Evolutionary conservation across 306 rosid species (phyloP), one percentile per base, ranked within the genome.

Genomic region (Quercus mongolica): DNA sequence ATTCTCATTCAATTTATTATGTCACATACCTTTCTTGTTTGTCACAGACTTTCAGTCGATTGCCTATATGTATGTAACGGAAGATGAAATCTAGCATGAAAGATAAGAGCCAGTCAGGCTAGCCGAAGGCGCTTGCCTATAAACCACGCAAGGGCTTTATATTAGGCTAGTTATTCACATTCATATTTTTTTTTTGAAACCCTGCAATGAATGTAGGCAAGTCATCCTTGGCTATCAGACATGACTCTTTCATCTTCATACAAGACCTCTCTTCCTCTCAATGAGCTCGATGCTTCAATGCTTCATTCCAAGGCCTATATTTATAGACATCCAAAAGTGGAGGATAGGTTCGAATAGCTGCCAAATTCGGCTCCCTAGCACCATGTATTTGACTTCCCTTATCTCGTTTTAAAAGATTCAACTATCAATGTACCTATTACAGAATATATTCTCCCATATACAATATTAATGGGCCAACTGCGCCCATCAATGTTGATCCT

Each of bases 221-320:
- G 90, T 65, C 96, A 91, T 91, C 90, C 90, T 85, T 90, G 94
- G 91, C 92, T 90, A 83, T 33, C 58, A 83, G 61, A 86, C 88
- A 75, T 81, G 89, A 82, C 84, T 86, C 88, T 88, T 84, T 79
- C 62, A 86, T 89, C 92, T 88, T 85, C 92, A 90, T 79, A 81
- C 92, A 75, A 88, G 87, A 56, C 92, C 75, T 65, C 86, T 86
- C 88, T 88, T 85, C 84, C 82, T 79, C 51, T 55, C 52, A 7
- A 0, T 23, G 64, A 62, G 30, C 8, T 52, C 5, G 23, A 56
- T 75, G 78, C 17, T 79, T 56, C 38, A 20, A 80, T 13, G 52
- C 65, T 76, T 49, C 52, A 52, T 67, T 13, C n/a, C 26, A 73
- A 58, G 18, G 58, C 56, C 83, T 56, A 12, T 75, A 78, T 86